phyloP scores from a whole-genome alignment of 176 grass and related monocot genomes.

The Cenchrus purpureus region DNA sequence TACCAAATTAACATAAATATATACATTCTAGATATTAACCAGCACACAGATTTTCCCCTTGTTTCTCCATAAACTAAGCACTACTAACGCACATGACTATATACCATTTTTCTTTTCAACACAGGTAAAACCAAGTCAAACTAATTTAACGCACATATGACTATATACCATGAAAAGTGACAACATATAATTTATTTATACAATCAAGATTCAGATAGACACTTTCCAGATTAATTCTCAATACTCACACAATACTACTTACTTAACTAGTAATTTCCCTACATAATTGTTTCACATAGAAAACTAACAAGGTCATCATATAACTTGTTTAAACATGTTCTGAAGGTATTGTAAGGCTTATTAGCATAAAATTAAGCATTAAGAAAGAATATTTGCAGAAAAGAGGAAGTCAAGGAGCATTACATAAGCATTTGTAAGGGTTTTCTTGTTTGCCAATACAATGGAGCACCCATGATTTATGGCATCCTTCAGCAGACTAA shows the following conservation, averaged over 20 bases:
- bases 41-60: no score
- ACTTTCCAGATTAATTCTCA: not conserved
- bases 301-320: no score
- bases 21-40: no score
- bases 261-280: no score
- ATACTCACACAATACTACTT: no score
- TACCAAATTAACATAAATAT: no score
- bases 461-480: slow-evolving; percentile 63
- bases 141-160: not conserved
- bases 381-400: not conserved
- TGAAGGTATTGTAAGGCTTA: no score
- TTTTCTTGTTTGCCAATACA: not conserved
- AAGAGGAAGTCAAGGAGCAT: not conserved
- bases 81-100: no score
- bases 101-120: not conserved
- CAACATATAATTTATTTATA: slow-evolving; percentile 14
- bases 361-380: not conserved
- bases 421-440: slow-evolving; percentile 79
- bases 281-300: no score
- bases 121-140: slow-evolving; percentile 15
- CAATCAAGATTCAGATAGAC: slow-evolving; percentile 12
- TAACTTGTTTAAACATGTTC: no score
- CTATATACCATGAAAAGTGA: slow-evolving; percentile 1
- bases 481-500: slow-evolving; percentile 63
- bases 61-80: no score